Evolutionary conservation across 1,284 basidiomycete genomes (phyloP).

Genomic region (Fomitiporia mediterranea): DNA sequence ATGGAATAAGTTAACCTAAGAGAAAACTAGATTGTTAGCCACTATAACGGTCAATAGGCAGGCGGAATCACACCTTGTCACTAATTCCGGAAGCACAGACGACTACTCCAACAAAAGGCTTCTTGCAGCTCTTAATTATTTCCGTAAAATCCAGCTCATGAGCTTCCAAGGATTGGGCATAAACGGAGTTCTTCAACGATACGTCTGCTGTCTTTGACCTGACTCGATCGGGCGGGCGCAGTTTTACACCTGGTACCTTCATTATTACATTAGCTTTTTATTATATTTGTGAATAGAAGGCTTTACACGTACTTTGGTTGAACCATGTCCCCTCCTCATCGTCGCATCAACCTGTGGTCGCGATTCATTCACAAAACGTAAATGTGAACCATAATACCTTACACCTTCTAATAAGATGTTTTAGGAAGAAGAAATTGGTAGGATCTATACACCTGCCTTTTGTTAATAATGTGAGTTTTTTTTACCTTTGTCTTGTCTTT

Average conservation of each 20-base stretch:
- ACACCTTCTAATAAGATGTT: too few relatives aligned
- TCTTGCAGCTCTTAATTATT: constrained; percentile 13
- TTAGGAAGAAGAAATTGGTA: too few relatives aligned
- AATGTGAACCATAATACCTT: too few relatives aligned
- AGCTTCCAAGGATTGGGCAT: constrained; percentile 26
- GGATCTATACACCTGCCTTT: too few relatives aligned
- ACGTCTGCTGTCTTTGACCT: constrained; percentile 26
- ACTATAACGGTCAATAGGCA: constrained; percentile 6
- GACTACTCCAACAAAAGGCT: constrained; percentile 15
- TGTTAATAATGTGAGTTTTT: too few relatives aligned
- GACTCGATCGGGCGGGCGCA: constrained; percentile 53
- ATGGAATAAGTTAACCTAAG: constrained; percentile 61
- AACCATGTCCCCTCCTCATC: constrained; percentile 27
- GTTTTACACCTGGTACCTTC: constrained; percentile 71
- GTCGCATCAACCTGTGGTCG: too few relatives aligned
- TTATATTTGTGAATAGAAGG: neutral
- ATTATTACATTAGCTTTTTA: neutral
- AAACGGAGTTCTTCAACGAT: constrained; percentile 27
- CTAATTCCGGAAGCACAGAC: constrained; percentile 18
- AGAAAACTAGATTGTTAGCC: neutral
- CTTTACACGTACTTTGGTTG: constrained; percentile 37
- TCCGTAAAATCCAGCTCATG: constrained; percentile 23
- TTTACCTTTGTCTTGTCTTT: too few relatives aligned
- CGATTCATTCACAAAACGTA: too few relatives aligned
- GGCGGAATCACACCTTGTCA: constrained; percentile 26